Percentiles rank a stretch among this genome's conserved stretches.
These are phyloP conservation scores for Ceratocystis ficicola DNA, from an alignment of 2,329 filamentous ascomycete genomes.

Conservation along the genomic window DNA sequence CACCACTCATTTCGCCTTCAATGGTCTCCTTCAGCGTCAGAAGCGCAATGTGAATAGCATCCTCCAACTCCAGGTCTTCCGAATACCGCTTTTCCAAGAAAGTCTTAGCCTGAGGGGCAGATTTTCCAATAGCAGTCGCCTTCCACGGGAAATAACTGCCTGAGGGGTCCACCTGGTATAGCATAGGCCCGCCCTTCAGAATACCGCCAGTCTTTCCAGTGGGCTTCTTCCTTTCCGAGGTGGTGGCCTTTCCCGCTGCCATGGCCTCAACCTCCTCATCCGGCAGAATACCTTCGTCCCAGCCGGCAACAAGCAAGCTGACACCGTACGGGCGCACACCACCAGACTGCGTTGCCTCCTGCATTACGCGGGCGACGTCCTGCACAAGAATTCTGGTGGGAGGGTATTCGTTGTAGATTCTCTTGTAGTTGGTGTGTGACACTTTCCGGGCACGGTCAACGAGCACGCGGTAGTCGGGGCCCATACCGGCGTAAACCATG, in stretches of 20 bases:
- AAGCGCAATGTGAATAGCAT: conserved; percentile 95
- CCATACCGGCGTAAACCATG: conserved; percentile 99
- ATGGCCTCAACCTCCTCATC: conserved; percentile 55
- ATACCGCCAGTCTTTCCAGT: conserved; percentile 88
- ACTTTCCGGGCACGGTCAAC: conserved; percentile 98
- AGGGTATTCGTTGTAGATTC: conserved; percentile 99
- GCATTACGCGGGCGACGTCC: conserved; percentile 94
- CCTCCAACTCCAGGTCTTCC: conserved; percentile 90
- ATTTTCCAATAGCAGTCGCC: conserved; percentile 97
- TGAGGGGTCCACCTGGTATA: conserved; percentile 98
- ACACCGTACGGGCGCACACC: conserved; percentile 96
- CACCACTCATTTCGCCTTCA: conserved; percentile 97
- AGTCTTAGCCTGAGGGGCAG: conserved; percentile 94
- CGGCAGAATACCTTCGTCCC: conserved; percentile 92
- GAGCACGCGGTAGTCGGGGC: conserved; percentile 91
- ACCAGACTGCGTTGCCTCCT: conserved; percentile 95
- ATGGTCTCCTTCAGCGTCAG: conserved; percentile 98
- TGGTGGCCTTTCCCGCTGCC: conserved; percentile 34
- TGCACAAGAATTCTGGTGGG: conserved; percentile 98
- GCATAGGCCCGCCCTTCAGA: conserved; percentile 86
- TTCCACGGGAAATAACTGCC: conserved; percentile 99
- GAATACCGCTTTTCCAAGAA: conserved; percentile 99
- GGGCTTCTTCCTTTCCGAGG: conserved; percentile 60
- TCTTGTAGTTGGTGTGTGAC: conserved; percentile 96
- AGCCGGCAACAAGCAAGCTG: conserved; percentile 86